Evolutionary conservation across 2,329 filamentous ascomycete species (phyloP).

Genomic region (Clonostachys sp.): DNA sequence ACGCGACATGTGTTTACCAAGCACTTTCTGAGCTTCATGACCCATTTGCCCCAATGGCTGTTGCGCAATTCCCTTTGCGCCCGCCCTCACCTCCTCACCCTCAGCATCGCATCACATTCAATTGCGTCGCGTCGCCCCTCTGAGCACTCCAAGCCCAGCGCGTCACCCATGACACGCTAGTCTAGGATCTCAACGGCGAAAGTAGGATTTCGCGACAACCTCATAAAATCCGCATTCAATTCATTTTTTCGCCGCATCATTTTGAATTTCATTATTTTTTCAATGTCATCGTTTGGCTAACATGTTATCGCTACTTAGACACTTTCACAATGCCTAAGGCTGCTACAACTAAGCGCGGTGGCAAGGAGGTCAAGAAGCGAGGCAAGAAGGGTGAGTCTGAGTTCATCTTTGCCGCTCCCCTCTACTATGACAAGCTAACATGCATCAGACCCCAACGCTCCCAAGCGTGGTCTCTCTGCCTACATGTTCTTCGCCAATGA

Average conservation of each 20-base stretch:
- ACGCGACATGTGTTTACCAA: slow-evolving; percentile 18
- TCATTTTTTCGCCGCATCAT: too few species aligned
- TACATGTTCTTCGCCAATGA: slow-evolving; percentile 99
- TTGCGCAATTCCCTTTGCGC: slow-evolving; percentile 24
- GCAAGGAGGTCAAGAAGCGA: slow-evolving; percentile 51
- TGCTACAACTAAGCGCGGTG: slow-evolving; percentile 43
- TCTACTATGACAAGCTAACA: not conserved
- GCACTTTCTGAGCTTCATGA: slow-evolving; percentile 26
- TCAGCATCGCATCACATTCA: not conserved
- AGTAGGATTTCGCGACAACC: too few species aligned
- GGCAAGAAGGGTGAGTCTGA: slow-evolving; percentile 54
- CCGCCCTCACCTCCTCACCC: slow-evolving; percentile 2
- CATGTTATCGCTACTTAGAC: not conserved
- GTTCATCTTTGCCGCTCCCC: not conserved
- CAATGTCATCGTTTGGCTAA: too few species aligned
- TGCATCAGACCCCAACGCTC: slow-evolving; percentile 81
- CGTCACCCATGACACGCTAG: not conserved
- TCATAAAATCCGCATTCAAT: too few species aligned
- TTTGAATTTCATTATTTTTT: too few species aligned
- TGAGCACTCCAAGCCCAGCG: not conserved
- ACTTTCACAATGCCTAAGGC: slow-evolving; percentile 54
- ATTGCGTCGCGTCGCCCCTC: not conserved
- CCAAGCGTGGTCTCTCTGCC: slow-evolving; percentile 97
- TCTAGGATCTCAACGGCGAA: too few species aligned
- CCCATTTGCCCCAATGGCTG: slow-evolving; percentile 19